Conservation (phyloP, 768 basidiomycete genomes). For the Psilocybe cubensis region DNA sequence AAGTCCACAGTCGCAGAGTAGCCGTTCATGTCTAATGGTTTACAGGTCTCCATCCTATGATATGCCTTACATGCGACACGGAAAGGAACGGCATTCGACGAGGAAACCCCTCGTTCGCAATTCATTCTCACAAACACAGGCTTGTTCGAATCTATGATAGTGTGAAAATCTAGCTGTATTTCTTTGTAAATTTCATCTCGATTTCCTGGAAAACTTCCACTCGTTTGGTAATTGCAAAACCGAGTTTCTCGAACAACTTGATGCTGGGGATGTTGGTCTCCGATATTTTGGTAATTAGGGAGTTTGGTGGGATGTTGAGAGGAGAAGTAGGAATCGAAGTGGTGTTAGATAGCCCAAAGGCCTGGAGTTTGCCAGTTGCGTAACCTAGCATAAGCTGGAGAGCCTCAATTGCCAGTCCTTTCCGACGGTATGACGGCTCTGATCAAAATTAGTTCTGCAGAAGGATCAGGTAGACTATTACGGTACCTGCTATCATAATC, state of each 20-base stretch:
- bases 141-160: slow-evolving; percentile 9
- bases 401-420: slow-evolving; percentile 66
- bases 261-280: slow-evolving; percentile 73
- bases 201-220: slow-evolving; percentile 82
- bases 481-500: slow-evolving; percentile 88
- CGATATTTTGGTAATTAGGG: slow-evolving; percentile 73
- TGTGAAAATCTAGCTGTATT: neutral
- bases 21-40: neutral
- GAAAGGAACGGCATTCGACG: neutral
- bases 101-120: neutral
- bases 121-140: slow-evolving; percentile 6
- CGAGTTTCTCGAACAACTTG: slow-evolving; percentile 73
- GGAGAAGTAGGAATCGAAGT: slow-evolving; percentile 33
- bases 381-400: slow-evolving; percentile 72
- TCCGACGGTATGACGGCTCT: slow-evolving; percentile 72
- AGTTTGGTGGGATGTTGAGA: slow-evolving; percentile 44
- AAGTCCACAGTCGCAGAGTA: neutral
- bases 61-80: slow-evolving; percentile 10
- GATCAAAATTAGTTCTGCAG: neutral
- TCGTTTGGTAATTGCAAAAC: slow-evolving; percentile 68
- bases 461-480: neutral
- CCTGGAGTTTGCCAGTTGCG: slow-evolving; percentile 49
- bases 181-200: slow-evolving; percentile 62
- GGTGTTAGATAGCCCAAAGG: slow-evolving; percentile 21
- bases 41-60: slow-evolving; percentile 3